Evolutionary conservation across 2,329 filamentous ascomycete species (phyloP).

Genomic region (Ceratocystis cubensis): DNA sequence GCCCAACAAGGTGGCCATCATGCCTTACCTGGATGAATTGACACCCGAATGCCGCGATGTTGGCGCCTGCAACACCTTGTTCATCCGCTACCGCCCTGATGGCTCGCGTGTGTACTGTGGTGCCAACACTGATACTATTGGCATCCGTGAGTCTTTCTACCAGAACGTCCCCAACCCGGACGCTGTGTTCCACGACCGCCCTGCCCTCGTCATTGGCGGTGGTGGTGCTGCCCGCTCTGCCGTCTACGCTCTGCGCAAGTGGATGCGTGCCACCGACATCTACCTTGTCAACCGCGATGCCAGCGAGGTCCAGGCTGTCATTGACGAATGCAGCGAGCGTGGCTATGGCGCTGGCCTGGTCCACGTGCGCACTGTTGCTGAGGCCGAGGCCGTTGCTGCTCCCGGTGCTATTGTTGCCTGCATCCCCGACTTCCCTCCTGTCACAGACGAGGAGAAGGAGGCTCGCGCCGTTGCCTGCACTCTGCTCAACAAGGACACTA

Average conservation of each 20-base stretch:
- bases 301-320: slow-evolving; percentile 52
- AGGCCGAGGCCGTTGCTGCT: slow-evolving; percentile 45
- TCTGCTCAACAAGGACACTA: slow-evolving; percentile 37
- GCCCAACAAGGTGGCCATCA: slow-evolving; percentile 70
- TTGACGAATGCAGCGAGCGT: slow-evolving; percentile 47
- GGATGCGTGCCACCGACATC: slow-evolving; percentile 53
- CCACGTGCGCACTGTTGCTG: slow-evolving; percentile 47
- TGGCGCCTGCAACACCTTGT: slow-evolving; percentile 71
- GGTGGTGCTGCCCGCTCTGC: slow-evolving; percentile 68
- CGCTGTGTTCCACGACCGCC: slow-evolving; percentile 41
- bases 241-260: slow-evolving; percentile 60
- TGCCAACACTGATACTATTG: slow-evolving; percentile 71
- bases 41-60: slow-evolving; percentile 61
- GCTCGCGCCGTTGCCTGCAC: slow-evolving; percentile 45
- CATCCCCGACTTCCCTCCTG: slow-evolving; percentile 63
- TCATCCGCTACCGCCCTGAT: slow-evolving; percentile 40
- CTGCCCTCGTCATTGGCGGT: slow-evolving; percentile 62
- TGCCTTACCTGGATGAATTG: slow-evolving; percentile 58
- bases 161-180: slow-evolving; percentile 40
- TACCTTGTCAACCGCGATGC: slow-evolving; percentile 68
- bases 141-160: slow-evolving; percentile 59
- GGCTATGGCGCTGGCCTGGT: slow-evolving; percentile 49
- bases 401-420: slow-evolving; percentile 60
- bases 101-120: slow-evolving; percentile 48
- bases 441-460: slow-evolving; percentile 47